phyloP scores from a whole-genome alignment of 2,329 filamentous ascomycete genomes.

The Acephala macrosclerotiorum region DNA sequence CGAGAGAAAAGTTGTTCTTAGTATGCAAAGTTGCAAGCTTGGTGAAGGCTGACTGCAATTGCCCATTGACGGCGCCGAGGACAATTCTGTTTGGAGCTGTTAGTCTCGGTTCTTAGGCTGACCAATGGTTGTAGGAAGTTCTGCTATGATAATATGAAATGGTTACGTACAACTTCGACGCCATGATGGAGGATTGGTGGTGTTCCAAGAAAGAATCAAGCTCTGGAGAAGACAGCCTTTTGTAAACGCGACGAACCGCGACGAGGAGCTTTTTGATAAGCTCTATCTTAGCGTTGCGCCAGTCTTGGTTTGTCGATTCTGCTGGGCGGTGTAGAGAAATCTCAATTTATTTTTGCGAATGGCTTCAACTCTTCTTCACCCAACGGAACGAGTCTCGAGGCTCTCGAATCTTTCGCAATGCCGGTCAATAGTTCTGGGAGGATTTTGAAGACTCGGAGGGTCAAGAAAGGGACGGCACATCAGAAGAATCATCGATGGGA shows the following conservation, averaged over 20 bases:
- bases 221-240: constrained; percentile 11
- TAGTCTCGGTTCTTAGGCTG: constrained; percentile 21
- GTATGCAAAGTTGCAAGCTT: constrained; percentile 83
- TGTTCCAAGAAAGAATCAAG: constrained; percentile 1
- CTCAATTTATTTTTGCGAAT: constrained; percentile 15
- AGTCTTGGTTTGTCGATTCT: constrained; percentile 21
- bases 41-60: constrained; percentile 76
- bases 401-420: constrained; percentile 54
- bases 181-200: constrained; percentile 49
- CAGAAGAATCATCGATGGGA: constrained; percentile 90
- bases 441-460: constrained; percentile 73
- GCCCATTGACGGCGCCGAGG: constrained; percentile 82
- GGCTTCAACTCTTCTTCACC: background rate
- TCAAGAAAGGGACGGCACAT: constrained; percentile 74
- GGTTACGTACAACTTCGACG: constrained; percentile 46
- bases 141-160: background rate
- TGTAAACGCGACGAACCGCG: constrained; percentile 16
- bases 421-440: constrained; percentile 68
- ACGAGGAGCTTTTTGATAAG: constrained; percentile 24
- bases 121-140: background rate
- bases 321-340: constrained; percentile 18
- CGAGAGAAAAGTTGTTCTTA: constrained; percentile 89
- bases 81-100: constrained; percentile 54
- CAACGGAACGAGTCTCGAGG: background rate
- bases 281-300: constrained; percentile 32